Conservation (phyloP, 257 asterid species). For the Orobanche coerulescens region DNA sequence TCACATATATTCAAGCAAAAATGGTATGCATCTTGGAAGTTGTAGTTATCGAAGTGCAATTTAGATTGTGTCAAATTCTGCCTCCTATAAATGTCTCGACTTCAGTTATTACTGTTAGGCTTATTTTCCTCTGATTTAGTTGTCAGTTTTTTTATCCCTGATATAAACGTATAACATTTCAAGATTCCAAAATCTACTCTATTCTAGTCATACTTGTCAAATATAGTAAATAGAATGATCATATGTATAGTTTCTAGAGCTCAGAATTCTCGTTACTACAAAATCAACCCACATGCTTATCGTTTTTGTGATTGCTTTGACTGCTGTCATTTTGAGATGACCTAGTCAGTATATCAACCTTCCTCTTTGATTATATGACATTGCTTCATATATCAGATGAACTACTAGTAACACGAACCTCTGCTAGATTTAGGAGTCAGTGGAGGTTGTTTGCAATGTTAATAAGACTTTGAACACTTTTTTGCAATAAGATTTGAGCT, state of each 20-base stretch:
- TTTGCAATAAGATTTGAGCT: neutral
- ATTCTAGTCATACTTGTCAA: neutral
- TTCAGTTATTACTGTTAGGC: slow-evolving; percentile 7
- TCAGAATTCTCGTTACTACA: neutral
- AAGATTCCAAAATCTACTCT: neutral
- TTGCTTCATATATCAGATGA: neutral
- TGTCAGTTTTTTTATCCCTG: neutral
- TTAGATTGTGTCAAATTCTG: slow-evolving; percentile 6
- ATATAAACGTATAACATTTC: slow-evolving; percentile 13
- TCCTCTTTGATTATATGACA: neutral
- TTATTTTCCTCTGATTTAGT: slow-evolving; percentile 9
- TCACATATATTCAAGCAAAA: slow-evolving; percentile 91
- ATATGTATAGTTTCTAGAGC: neutral
- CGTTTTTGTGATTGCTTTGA: neutral
- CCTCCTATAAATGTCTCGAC: neutral
- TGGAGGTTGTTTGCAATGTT: neutral
- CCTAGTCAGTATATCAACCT: neutral
- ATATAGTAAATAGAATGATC: neutral
- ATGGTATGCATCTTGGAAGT: slow-evolving; percentile 37
- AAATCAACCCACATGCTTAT: neutral
- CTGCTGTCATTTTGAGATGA: slow-evolving; percentile 5
- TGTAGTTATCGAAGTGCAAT: neutral
- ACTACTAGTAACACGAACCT: neutral
- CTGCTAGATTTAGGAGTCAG: slow-evolving; percentile 2
- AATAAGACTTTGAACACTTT: neutral